Evolutionary conservation across 768 basidiomycete genomes (phyloP).

Genomic region (Holtermannia corniformis): DNA sequence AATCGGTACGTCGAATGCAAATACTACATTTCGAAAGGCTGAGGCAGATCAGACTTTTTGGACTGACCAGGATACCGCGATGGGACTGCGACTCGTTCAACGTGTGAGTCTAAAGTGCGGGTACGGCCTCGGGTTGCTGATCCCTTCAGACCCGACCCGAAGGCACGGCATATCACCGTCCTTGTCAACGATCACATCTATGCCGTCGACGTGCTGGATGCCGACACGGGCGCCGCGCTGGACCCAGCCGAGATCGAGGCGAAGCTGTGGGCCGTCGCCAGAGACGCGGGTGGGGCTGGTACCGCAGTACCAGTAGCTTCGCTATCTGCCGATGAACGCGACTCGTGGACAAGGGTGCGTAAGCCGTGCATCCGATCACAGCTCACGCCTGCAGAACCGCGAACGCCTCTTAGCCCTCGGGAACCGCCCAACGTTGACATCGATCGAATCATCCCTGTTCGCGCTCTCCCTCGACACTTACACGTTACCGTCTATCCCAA

Average conservation of each 20-base stretch:
- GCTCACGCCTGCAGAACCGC: slow-evolving; percentile 53
- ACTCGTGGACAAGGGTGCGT: slow-evolving; percentile 67
- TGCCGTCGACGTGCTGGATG: slow-evolving; percentile 54
- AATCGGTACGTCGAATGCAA: slow-evolving; percentile 36
- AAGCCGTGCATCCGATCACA: slow-evolving; percentile 1
- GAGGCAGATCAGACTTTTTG: slow-evolving; percentile 48
- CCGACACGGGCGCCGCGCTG: slow-evolving; percentile 37
- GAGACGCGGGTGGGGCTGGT: slow-evolving; percentile 58
- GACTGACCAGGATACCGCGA: slow-evolving; percentile 65
- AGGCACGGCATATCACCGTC: slow-evolving; percentile 56
- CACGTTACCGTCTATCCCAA: slow-evolving; percentile 44
- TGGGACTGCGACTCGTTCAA: slow-evolving; percentile 55
- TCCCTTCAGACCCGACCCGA: slow-evolving; percentile 45
- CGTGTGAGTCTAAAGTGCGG: too few relatives aligned
- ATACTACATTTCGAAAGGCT: background rate
- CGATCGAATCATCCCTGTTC: slow-evolving; percentile 66
- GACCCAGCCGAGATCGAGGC: slow-evolving; percentile 46
- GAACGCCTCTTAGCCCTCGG: slow-evolving; percentile 54
- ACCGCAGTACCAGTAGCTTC: slow-evolving; percentile 55
- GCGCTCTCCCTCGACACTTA: slow-evolving; percentile 71
- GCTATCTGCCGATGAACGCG: slow-evolving; percentile 69
- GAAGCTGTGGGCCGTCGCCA: slow-evolving; percentile 46
- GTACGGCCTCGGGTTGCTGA: too few relatives aligned
- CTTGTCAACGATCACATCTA: slow-evolving; percentile 73
- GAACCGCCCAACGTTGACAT: slow-evolving; percentile 55